Evolutionary conservation across 148 eudicot genomes (phyloP).

Genomic region (Fagopyrum tataricum): DNA sequence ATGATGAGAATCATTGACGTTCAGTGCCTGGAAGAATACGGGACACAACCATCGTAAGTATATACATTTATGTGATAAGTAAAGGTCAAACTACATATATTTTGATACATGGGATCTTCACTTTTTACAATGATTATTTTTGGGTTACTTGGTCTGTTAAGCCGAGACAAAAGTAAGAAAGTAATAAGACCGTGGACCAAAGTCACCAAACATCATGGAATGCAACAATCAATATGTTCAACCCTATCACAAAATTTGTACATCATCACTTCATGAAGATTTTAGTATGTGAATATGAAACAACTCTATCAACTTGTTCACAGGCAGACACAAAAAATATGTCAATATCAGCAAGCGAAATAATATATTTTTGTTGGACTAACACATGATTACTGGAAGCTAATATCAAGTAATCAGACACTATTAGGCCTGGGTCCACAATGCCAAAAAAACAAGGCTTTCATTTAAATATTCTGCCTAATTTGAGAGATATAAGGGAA

Average conservation of each 20-base stretch:
- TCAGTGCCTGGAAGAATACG: conserved; percentile 3
- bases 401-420: too few species aligned
- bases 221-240: neutral
- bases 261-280: neutral
- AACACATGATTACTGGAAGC: too few species aligned
- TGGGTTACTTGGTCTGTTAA: neutral
- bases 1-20: neutral
- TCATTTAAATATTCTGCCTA: too few species aligned
- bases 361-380: too few species aligned
- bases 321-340: neutral
- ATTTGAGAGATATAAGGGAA: too few species aligned
- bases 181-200: neutral
- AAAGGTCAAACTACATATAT: neutral
- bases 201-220: neutral
- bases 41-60: neutral
- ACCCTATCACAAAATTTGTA: neutral
- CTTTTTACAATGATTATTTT: neutral
- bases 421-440: too few species aligned
- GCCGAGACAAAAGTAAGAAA: too few species aligned
- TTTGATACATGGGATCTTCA: neutral
- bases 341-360: neutral
- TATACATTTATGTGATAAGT: neutral
- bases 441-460: too few species aligned
- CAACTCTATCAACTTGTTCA: neutral
- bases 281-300: neutral